Percentiles rank a stretch among this genome's conserved stretches.
Conservation (phyloP, 2,329 filamentous ascomycete genomes). For the Xylaria multiplex region DNA sequence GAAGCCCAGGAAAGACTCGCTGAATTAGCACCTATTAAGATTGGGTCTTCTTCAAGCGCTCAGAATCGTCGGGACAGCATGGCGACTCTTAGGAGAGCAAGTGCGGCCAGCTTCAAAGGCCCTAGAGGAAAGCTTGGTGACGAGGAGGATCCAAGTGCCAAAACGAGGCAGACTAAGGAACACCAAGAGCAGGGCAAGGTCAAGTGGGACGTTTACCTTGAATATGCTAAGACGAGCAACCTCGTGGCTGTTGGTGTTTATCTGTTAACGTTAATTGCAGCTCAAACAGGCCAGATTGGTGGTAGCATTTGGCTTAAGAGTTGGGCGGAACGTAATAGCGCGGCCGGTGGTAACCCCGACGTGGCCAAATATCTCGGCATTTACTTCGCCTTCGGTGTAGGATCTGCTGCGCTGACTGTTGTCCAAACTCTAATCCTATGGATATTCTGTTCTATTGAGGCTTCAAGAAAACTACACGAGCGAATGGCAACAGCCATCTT, state of each 20-base stretch:
- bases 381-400: conserved; percentile 94
- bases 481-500: conserved; percentile 98
- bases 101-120: conserved; percentile 88
- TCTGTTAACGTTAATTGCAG: conserved; percentile 76
- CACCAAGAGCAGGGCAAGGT: conserved; percentile 94
- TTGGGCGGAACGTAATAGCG: conserved; percentile 85
- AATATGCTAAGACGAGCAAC: conserved; percentile 97
- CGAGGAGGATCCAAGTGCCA: conserved; percentile 79
- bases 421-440: conserved; percentile 93
- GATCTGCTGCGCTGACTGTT: conserved; percentile 84
- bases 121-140: conserved; percentile 85
- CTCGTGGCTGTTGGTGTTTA: conserved; percentile 85
- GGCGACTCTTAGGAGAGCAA: conserved; percentile 86
- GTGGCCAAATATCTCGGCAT: conserved; percentile 93
- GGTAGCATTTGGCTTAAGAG: conserved; percentile 91
- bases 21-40: conserved; percentile 80
- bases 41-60: conserved; percentile 56
- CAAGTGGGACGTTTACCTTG: conserved; percentile 93
- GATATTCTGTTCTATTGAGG: conserved; percentile 99
- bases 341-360: conserved; percentile 73
- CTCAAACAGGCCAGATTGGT: conserved; percentile 85
- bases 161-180: conserved; percentile 88
- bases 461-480: conserved; percentile 95
- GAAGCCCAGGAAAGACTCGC: conserved; percentile 81
- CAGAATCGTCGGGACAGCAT: conserved; percentile 75